These are phyloP conservation scores for Solanum pennellii DNA, from an alignment of 257 asterid species.

Conservation along the genomic window DNA sequence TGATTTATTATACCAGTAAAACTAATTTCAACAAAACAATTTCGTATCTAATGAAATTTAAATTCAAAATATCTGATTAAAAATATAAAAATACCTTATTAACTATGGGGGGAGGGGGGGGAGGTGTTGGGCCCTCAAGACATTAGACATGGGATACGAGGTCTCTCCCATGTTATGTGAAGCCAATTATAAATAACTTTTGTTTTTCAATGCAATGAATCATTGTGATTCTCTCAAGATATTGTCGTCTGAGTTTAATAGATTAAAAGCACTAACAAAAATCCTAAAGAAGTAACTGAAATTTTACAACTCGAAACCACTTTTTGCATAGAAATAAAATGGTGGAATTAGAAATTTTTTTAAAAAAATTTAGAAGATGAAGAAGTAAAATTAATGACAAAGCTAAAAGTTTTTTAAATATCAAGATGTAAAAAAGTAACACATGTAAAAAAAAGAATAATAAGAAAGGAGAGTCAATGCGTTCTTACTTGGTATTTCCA, in stretches of 20 bases:
- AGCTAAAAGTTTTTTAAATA: not conserved
- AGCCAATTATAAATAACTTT: not conserved
- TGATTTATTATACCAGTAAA: not conserved
- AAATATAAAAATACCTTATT: no score
- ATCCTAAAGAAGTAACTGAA: not conserved
- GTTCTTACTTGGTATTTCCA: no score
- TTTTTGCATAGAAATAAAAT: not conserved
- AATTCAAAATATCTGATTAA: no score
- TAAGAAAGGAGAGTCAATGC: no score
- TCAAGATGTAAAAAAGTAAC: not conserved
- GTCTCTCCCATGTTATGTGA: not conserved
- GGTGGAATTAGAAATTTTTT: not conserved
- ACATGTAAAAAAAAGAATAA: no score
- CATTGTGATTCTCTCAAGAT: not conserved
- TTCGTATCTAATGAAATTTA: no score
- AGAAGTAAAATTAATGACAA: not conserved
- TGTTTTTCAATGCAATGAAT: not conserved
- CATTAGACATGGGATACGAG: not conserved
- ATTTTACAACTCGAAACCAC: not conserved
- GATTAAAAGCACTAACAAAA: not conserved
- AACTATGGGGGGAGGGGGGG: not conserved
- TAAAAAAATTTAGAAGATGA: not conserved
- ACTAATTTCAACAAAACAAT: no score
- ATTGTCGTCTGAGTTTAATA: not conserved
- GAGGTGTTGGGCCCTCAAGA: not conserved